Evolutionary conservation across 2,329 filamentous ascomycete genomes (phyloP).

Genomic region (Ceratocystis smalleyi): DNA sequence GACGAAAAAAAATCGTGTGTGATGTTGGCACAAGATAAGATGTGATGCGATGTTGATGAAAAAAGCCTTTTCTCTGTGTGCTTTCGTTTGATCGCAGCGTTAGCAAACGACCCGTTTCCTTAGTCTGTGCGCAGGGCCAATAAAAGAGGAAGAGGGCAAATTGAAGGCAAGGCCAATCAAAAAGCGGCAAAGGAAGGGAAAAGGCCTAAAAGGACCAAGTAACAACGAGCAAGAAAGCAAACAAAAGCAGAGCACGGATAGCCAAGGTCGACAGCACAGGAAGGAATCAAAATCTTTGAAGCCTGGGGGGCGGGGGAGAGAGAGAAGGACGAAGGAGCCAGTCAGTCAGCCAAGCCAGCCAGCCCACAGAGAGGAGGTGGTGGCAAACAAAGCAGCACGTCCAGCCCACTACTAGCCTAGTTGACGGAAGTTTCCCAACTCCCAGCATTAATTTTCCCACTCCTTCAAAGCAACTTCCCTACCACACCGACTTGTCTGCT

Average conservation of each 20-base stretch:
- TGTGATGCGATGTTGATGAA: background rate
- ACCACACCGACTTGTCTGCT: background rate
- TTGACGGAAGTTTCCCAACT: background rate
- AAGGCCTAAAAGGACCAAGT: background rate
- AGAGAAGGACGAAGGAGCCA: no score
- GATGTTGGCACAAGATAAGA: background rate
- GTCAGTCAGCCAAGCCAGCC: background rate
- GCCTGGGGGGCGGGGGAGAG: background rate
- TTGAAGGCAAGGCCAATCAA: background rate
- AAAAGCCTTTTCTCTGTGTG: background rate
- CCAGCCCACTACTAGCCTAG: background rate
- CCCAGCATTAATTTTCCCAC: background rate
- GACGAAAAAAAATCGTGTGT: background rate
- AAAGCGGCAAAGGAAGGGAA: background rate
- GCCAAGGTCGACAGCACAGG: background rate
- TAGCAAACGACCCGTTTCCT: background rate
- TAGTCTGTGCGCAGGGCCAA: background rate
- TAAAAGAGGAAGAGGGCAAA: background rate
- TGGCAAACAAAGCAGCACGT: slow-evolving; percentile 1
- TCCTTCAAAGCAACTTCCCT: background rate
- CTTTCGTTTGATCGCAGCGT: background rate
- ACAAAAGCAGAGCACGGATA: background rate
- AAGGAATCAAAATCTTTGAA: background rate
- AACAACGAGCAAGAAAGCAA: background rate
- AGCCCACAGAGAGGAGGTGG: background rate